phyloP scores from a whole-genome alignment of 2,329 filamentous ascomycete species.

The Scopulariopsis brevicaulis region DNA sequence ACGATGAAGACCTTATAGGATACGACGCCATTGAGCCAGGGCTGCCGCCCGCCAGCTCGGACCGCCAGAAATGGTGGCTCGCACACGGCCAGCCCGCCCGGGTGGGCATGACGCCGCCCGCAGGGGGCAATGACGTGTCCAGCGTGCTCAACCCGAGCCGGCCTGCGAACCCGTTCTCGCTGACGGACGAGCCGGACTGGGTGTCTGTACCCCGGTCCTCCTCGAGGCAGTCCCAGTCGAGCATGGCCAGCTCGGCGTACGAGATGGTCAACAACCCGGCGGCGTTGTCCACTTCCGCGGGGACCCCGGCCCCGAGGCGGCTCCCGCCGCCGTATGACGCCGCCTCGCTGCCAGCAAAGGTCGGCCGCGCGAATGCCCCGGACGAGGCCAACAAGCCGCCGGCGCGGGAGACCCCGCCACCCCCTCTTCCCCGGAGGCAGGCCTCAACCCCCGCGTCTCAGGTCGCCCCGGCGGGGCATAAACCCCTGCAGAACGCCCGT shows the following conservation, averaged over 20 bases:
- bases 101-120: conserved; percentile 58
- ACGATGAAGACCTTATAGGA: conserved; percentile 71
- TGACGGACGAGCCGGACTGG: conserved; percentile 74
- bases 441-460: conserved; percentile 7
- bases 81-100: conserved; percentile 63
- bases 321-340: conserved; percentile 40
- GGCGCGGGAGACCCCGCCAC: conserved; percentile 26
- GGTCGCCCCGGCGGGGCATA: conserved; percentile 8
- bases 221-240: conserved; percentile 42
- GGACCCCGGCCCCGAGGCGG: conserved; percentile 34
- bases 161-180: conserved; percentile 70
- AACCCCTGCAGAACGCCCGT: conserved; percentile 1
- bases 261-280: conserved; percentile 35
- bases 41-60: conserved; percentile 55
- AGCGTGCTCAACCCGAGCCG: conserved; percentile 62
- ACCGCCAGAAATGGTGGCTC: conserved; percentile 60
- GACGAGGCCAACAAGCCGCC: conserved; percentile 19
- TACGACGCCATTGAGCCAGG: conserved; percentile 78
- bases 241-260: conserved; percentile 47
- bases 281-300: conserved; percentile 30
- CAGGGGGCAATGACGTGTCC: conserved; percentile 29
- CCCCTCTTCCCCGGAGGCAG: conserved; percentile 33
- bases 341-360: conserved; percentile 27
- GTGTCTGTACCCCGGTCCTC: conserved; percentile 48
- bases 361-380: conserved; percentile 28